A percentile compares a stretch with the other conserved stretches of the same genome.
Conservation (phyloP, 108 stramenopile genomes). For the Chaetoceros muelleri region DNA sequence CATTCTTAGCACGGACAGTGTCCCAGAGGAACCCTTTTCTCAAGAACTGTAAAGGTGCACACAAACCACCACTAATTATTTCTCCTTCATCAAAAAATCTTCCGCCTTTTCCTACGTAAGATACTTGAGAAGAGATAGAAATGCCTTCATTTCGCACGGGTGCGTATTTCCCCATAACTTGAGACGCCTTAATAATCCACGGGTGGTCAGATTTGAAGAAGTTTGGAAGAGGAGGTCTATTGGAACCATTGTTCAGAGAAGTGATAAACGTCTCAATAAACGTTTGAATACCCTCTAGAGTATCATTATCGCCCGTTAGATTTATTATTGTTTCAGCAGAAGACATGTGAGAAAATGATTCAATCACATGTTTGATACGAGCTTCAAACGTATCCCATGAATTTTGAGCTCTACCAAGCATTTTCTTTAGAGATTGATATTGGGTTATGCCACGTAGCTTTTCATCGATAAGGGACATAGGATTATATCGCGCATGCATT, state of each 20-base stretch:
- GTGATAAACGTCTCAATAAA: slow-evolving; percentile 38
- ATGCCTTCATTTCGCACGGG: slow-evolving; percentile 55
- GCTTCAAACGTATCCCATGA: slow-evolving; percentile 51
- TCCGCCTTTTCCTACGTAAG: slow-evolving; percentile 81
- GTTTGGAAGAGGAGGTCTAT: slow-evolving; percentile 27
- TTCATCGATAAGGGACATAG: slow-evolving; percentile 51
- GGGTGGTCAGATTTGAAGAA: slow-evolving; percentile 47
- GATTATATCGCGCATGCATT: slow-evolving; percentile 17
- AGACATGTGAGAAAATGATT: slow-evolving; percentile 41
- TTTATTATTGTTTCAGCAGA: slow-evolving; percentile 70
- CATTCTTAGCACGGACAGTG: slow-evolving; percentile 67
- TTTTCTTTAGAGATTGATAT: slow-evolving; percentile 29
- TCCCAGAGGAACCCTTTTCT: slow-evolving; percentile 76
- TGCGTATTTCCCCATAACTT: slow-evolving; percentile 24
- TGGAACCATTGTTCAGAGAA: slow-evolving; percentile 19
- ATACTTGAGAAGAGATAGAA: slow-evolving; percentile 73
- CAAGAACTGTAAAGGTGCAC: slow-evolving; percentile 64
- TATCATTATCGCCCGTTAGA: slow-evolving; percentile 65
- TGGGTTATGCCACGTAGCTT: slow-evolving; percentile 66
- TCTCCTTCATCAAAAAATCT: slow-evolving; percentile 58
- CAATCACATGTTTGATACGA: slow-evolving; percentile 43
- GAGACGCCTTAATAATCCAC: slow-evolving; percentile 41
- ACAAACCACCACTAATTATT: slow-evolving; percentile 40
- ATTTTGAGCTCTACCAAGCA: slow-evolving; percentile 51
- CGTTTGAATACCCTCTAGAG: slow-evolving; percentile 29